Percentiles rank a stretch among this genome's conserved stretches.
These are phyloP conservation scores for Nasturtium officinale DNA, from an alignment of 345 rosid species.

Conservation along the genomic window DNA sequence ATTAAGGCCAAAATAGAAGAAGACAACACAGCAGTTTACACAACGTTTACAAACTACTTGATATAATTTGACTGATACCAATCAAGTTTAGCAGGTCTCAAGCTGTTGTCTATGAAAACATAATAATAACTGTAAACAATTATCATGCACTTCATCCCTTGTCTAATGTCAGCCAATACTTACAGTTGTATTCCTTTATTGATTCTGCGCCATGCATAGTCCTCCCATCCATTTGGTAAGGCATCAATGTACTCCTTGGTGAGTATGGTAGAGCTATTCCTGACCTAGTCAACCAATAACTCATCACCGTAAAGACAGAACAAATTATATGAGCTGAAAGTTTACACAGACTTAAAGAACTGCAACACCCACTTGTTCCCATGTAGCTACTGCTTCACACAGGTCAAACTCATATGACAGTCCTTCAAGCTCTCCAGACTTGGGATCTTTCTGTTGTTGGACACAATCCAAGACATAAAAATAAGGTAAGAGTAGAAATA, in stretches of 20 bases:
- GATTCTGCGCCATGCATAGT: slow-evolving; percentile 94
- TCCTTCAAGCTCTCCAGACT: slow-evolving; percentile 81
- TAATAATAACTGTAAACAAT: neutral
- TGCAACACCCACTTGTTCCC: slow-evolving; percentile 63
- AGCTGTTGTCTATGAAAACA: neutral
- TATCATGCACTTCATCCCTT: neutral
- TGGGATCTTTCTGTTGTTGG: slow-evolving; percentile 74
- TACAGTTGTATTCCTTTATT: slow-evolving; percentile 89
- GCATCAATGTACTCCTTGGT: slow-evolving; percentile 92
- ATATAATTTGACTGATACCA: neutral
- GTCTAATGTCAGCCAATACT: slow-evolving; percentile 37
- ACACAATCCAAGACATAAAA: neutral
- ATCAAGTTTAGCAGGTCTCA: neutral
- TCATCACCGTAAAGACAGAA: slow-evolving; percentile 46
- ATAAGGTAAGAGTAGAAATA: neutral
- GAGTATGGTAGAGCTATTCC: slow-evolving; percentile 87
- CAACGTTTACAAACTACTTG: neutral
- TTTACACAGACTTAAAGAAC: slow-evolving; percentile 17
- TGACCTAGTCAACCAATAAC: slow-evolving; percentile 69
- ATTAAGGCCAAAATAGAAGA: slow-evolving; percentile 15
- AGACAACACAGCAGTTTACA: slow-evolving; percentile 6
- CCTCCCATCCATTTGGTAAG: slow-evolving; percentile 95
- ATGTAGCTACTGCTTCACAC: slow-evolving; percentile 94
- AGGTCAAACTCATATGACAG: slow-evolving; percentile 76
- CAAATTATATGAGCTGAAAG: slow-evolving; percentile 15